Conservation (phyloP, 257 asterid species). For the Plantago ovata region DNA sequence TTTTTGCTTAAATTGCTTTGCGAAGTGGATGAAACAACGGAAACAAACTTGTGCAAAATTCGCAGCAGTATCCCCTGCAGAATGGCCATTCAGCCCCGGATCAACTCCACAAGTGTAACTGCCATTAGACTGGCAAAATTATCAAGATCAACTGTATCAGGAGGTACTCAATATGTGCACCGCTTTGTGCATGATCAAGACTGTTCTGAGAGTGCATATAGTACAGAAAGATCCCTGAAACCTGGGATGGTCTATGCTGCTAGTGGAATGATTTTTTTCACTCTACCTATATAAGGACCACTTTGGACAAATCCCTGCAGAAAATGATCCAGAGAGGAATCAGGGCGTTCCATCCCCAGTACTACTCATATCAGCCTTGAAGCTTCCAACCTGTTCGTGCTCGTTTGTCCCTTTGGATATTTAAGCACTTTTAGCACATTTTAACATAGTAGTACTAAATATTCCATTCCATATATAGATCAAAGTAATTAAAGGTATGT, state of each 20-base stretch:
- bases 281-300: slow-evolving; percentile 68
- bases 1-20: slow-evolving; percentile 74
- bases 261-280: slow-evolving; percentile 70
- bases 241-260: slow-evolving; percentile 83
- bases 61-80: slow-evolving; percentile 47
- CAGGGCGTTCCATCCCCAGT: too few relatives aligned
- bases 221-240: slow-evolving; percentile 64
- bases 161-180: slow-evolving; percentile 40
- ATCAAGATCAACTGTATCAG: slow-evolving; percentile 40
- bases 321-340: slow-evolving; percentile 69
- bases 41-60: slow-evolving; percentile 54
- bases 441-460: too few relatives aligned
- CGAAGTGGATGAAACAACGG: slow-evolving; percentile 83
- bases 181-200: slow-evolving; percentile 52
- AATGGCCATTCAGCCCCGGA: slow-evolving; percentile 69
- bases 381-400: too few relatives aligned
- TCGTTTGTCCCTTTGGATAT: too few relatives aligned
- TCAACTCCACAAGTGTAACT: slow-evolving; percentile 60
- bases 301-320: slow-evolving; percentile 74
- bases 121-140: slow-evolving; percentile 61
- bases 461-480: too few relatives aligned
- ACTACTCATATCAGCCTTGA: too few relatives aligned
- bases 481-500: too few relatives aligned
- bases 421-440: too few relatives aligned
- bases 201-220: slow-evolving; percentile 64